Evolutionary conservation across 768 basidiomycete genomes (phyloP), one percentile per base, ranked within the genome.

Genomic region (Naematelia encephala): DNA sequence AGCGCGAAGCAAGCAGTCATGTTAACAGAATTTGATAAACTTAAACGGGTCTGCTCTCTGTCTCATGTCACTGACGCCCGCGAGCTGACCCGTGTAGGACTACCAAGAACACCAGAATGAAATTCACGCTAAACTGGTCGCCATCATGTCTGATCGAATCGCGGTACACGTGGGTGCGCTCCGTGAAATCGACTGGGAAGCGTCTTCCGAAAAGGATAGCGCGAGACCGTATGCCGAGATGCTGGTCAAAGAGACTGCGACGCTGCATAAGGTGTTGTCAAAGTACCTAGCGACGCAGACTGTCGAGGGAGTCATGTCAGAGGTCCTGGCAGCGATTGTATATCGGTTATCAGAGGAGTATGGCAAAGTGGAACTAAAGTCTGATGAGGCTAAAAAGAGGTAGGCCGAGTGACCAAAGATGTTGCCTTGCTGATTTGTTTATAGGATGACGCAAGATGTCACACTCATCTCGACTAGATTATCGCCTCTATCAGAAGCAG

Each of bases 21-120:
- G 86, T 81, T 98, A 34, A 85, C 93, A 16, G 96, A 98, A 78
- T 99, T 98, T 74, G 96, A 99, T 80, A 97, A 94, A 80, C 84
- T 98, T 58, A 98, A 94, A 80, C 83, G 94, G 80, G 90, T 91
- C 66, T 64, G 87, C 79, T 50, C 27, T 48, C 47, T 10, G 25
- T 52, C 5, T 22, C 26, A n/a, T 26, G n/a, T 46, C 11, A 13
- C 14, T 22, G 54, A 27, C n/a, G n/a, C n/a, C n/a, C n/a, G 26
- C 30, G 23, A 44, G 19, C 27, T 22, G 39, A 13, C 53, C 13
- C 1, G 3, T 11, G 19, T 71, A 93, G 87, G 96, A 98, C 77
- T 98, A 89, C 72, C 94, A 98, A 82, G 96, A 98, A 77, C 96
- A 99, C 78, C 96, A 99, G 78, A 90, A 94, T 72, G 96, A 98